These are phyloP conservation scores for Celoporthe dispersa DNA, from an alignment of 2,329 filamentous ascomycete species.

Conservation along the genomic window DNA sequence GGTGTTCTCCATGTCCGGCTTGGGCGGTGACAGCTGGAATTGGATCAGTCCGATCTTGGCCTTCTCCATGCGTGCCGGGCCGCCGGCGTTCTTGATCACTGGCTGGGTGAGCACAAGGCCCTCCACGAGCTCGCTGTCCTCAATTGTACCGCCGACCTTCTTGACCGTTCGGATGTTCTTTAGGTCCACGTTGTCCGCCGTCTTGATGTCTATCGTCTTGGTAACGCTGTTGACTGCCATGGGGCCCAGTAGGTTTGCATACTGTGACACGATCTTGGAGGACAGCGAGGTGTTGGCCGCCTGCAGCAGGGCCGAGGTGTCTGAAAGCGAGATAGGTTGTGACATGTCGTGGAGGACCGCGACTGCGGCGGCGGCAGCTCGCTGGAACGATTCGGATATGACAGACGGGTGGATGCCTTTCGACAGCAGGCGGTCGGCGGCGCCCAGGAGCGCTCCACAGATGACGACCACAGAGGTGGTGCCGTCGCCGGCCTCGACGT, in stretches of 20 bases:
- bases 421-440: constrained; percentile 84
- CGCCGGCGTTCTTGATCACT: constrained; percentile 91
- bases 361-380: constrained; percentile 87
- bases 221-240: constrained; percentile 98
- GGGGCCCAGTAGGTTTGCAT: constrained; percentile 91
- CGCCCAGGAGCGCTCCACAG: constrained; percentile 90
- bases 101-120: constrained; percentile 90
- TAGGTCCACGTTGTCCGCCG: constrained; percentile 93
- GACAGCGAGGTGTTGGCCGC: constrained; percentile 96
- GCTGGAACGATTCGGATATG: constrained; percentile 97
- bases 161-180: constrained; percentile 97
- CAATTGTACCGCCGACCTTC: constrained; percentile 97
- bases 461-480: constrained; percentile 99
- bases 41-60: constrained; percentile 96
- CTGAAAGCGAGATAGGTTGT: constrained; percentile 84
- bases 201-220: constrained; percentile 94
- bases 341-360: constrained; percentile 94
- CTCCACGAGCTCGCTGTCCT: constrained; percentile 97
- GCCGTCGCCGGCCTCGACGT: constrained; percentile 97
- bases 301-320: constrained; percentile 89
- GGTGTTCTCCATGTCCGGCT: constrained; percentile 99
- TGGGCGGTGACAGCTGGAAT: constrained; percentile 97
- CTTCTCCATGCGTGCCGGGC: constrained; percentile 93
- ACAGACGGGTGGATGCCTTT: constrained; percentile 98
- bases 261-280: constrained; percentile 97